Base-by-base conservation (phyloP, 2,329 filamentous ascomycete species). In the Alternaria arborescens region DNA sequence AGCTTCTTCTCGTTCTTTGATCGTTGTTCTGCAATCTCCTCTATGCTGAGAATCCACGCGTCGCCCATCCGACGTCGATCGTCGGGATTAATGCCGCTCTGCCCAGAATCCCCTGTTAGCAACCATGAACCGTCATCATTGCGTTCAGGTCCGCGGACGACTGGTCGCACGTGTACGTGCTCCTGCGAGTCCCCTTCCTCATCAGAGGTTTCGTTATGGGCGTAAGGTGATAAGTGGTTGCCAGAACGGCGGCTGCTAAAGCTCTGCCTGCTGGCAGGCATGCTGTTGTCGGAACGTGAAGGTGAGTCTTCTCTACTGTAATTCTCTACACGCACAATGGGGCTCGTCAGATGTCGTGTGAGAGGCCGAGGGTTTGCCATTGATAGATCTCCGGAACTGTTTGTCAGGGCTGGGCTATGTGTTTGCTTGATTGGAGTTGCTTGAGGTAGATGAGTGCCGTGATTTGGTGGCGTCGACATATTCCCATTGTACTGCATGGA, bases 1-100 rank as follows among this genome's bases (percentile, higher is more conserved):
- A 80, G 77, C 58, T 86, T 85, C 67, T 82, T 86, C 52, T 86
- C 82, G 4, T 81, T 79, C 32, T 81, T 74, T 34, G 81, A 76
- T 51, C 82, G 80, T 58, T 81, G 76, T 43, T 81, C 76, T 48
- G 82, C 79, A 50, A 85, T 75, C 26, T 87, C 84, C 48, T 85
- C 83, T 8, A 85, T 76, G 50, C 81, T 86, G 14, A 79, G 79
- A 4, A 85, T 77, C 46, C 79, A 79, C 16, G 77, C 73, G 54
- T 83, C 72, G 5, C 72, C 74, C 63, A 82, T 70, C 32, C 71
- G 65, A 30, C 77, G 78, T 44, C 85, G 80, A 36, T 80, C 76
- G 6, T 76, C 70, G 8, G 85, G 85, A 38, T 79, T 81, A 32
- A 86, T 66, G 12, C 84, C 83, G 47, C 75, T 74, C 50, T 82